Base-by-base conservation (phyloP, 345 rosid species). In the Hibiscus trionum region DNA sequence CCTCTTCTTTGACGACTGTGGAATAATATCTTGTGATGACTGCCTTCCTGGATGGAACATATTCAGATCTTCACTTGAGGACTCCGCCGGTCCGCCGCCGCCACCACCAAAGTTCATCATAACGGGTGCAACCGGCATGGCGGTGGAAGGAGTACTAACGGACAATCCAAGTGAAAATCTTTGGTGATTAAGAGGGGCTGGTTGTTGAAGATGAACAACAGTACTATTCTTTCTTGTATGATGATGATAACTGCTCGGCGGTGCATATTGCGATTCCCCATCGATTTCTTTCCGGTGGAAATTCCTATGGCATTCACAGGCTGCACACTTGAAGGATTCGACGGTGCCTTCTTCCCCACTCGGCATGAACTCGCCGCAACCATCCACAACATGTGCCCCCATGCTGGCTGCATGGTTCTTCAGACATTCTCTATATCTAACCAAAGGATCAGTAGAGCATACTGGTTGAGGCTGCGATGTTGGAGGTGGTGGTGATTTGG, bases 351-450 rank as follows among this genome's bases (percentile, higher is more conserved):
- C 86, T 69, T 84, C 87, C 2, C 93, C 93, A 46, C 81, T 61
- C 0, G 97, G 77, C 91, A 89, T 89, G 84, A 91, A 91, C 81
- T 86, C 90, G 3, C 93, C 88, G 15, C 97, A 87, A 31, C 93
- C 96, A 17, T 91, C 97, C 6, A 81, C 76, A 4, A 87, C 90
- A 47, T 82, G 84, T 10, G 93, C 85, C 0, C 96, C 96, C 19
- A 77, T 75, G 44, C 83, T 83, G 0, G 91, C 92, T 19, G 93
- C 96, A 69, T 90, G 96, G 79, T 91, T 91, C 86, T 80, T 80
- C 74, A 82, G 78, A 80, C 97, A 91, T 78, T 91, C 92, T 81
- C 67, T 80, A 66, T 91, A 88, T 58, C 74, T 85, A 33, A 79
- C 78, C 57, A 69, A 59, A 5, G 72, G 52, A 7, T 11, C 47